Base-by-base conservation (phyloP, 106 monocot genomes). In the Dendrobium officinale region DNA sequence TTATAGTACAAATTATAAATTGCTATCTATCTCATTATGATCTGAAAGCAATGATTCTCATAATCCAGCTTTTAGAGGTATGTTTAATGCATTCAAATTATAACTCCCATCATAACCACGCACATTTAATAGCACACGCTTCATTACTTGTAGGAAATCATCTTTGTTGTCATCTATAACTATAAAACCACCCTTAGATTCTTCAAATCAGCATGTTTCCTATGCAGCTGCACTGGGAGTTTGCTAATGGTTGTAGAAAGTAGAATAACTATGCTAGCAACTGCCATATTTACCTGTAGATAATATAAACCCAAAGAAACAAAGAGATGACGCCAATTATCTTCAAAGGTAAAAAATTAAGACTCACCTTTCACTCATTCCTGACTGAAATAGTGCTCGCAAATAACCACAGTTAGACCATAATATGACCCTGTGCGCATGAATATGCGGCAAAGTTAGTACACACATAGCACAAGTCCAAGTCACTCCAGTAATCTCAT, bases 311-410 rank as follows among this genome's bases (percentile, higher is more conserved):
- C n/a, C 64, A 66, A 8, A 66, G 24, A 66, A 26, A 26, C 8
- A 66, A 66, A 66, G 7, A 66, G 64, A 66, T 58, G 58, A 58
- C 18, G 17, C 58, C 18, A 58, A 17, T 58, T 19, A n/a, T 58
- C 58, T 58, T 58, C 18, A 66, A 66, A 66, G 13, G 72, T 37
- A 15, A 72, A 37, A 40, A 16, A 72, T 40, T 29, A 29, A 17
- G 40, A 42, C 49, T 85, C 56, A 92, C 96, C 96, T 97, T 64
- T 97, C 96, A 75, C 86, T 88, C 97, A 98, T 98, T 77, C 94
- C 94, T 16, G 94, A 94, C 29, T 67, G 81, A 79, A 94, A 92
- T 29, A 94, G 77, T 81, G 89, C 94, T 5, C 84, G 90, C 42
- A 94, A 42, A 79, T 94, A 98, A 72, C 87, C 79, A 66, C 92